These are phyloP conservation scores for Exophiala dermatitidis DNA, from an alignment of 2,329 filamentous ascomycete species.

Conservation along the genomic window DNA sequence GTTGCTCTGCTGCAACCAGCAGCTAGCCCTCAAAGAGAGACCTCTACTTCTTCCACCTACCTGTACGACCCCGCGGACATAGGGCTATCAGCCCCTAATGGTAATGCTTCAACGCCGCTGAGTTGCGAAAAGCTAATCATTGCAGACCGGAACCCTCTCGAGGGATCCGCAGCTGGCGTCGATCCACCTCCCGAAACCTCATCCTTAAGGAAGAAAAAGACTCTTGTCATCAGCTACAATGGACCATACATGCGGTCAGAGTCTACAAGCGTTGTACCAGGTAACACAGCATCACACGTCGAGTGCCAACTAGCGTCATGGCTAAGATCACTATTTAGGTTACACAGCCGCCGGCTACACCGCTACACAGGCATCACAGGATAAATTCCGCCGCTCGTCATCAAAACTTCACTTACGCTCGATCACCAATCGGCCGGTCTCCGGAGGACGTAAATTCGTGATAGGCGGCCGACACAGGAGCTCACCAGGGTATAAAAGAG, in stretches of 20 bases:
- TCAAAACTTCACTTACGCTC: slow-evolving; percentile 15
- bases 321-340: slow-evolving; percentile 9
- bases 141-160: slow-evolving; percentile 1
- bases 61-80: slow-evolving; percentile 5
- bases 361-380: not conserved
- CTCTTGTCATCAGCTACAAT: slow-evolving; percentile 18
- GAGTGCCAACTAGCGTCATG: not conserved
- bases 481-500: slow-evolving; percentile 1
- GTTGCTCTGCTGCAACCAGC: not conserved
- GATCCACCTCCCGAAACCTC: slow-evolving; percentile 4
- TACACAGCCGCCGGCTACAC: slow-evolving; percentile 10
- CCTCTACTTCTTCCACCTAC: slow-evolving; percentile 9
- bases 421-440: slow-evolving; percentile 2
- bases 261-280: slow-evolving; percentile 2
- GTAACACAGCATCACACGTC: slow-evolving; percentile 1
- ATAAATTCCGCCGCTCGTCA: not conserved
- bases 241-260: slow-evolving; percentile 12
- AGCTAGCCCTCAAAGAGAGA: slow-evolving; percentile 1
- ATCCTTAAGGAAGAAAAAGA: slow-evolving; percentile 6
- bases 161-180: not conserved
- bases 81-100: slow-evolving; percentile 8
- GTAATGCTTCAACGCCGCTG: slow-evolving; percentile 1
- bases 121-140: not conserved
- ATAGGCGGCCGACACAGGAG: slow-evolving; percentile 12
- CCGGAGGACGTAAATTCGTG: slow-evolving; percentile 15